Evolutionary conservation across 2,329 filamentous ascomycete species (phyloP), one percentile per base, ranked within the genome.

Genomic region (Diaporthe australafricana): DNA sequence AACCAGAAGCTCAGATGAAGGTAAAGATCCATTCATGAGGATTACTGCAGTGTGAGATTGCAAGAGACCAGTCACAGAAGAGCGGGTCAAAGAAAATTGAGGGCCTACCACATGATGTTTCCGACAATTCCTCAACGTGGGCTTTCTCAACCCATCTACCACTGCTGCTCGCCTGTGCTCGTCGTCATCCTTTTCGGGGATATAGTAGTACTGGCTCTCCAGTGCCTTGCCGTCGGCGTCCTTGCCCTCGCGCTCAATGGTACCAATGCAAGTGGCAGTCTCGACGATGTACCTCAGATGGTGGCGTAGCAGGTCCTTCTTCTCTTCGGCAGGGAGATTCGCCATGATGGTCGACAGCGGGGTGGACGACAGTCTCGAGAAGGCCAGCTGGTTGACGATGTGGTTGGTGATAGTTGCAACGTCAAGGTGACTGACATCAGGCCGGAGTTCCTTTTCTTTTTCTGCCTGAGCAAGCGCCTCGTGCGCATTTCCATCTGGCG

Each of bases 181-280:
- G 79, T 98, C 95, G 2, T 88, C 86, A 79, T 99, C 96, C 78
- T 91, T 88, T 81, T 98, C 96, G 0, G 95, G 93, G 9, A 98
- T 87, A 79, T 99, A 99, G 83, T 98, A 98, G 81, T 97, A 98
- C 81, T 99, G 95, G 85, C 94, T 97, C 86, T 99, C 96, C 1
- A 99, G 88, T 8, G 92, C 85, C 84, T 98, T 96, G 76, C 96
- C 96, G 0, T 96, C 96, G 6, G 96, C 96, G 80, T 99, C 96
- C 82, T 98, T 99, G 79, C 96, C 96, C 80, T 96, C 92, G 48
- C 96, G 92, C 66, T 89, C 87, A 77, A 99, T 98, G 81, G 96
- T 92, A 57, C 96, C 96, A 74, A 98, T 91, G 79, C 94, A 98
- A 11, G 88, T 82, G 7, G 94, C 93, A 30, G 86, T 85, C 79